Evolutionary conservation across 2,329 filamentous ascomycete genomes (phyloP).

Genomic region (Penicillium sp.): DNA sequence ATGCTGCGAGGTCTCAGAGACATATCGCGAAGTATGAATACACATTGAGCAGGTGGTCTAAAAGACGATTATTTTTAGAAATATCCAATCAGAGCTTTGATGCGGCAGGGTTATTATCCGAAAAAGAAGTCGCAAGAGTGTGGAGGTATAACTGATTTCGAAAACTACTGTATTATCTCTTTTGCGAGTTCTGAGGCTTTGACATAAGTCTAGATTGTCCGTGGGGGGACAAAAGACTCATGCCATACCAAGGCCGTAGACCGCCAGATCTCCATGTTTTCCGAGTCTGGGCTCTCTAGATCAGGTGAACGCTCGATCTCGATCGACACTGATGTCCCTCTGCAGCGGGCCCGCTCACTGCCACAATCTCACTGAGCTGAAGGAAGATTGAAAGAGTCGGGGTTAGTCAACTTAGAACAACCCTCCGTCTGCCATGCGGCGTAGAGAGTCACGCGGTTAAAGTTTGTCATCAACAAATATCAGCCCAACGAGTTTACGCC

Average conservation of each 20-base stretch:
- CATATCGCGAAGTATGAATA: no score
- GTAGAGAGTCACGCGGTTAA: not conserved
- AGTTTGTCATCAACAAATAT: not conserved
- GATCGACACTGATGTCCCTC: not conserved
- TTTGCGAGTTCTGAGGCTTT: not conserved
- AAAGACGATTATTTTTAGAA: no score
- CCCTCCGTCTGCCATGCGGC: not conserved
- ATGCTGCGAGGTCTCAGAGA: no score
- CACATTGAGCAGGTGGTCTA: no score
- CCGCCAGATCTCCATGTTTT: not conserved
- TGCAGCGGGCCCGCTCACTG: not conserved
- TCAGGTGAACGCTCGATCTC: not conserved
- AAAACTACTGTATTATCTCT: no score
- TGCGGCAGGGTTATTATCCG: no score
- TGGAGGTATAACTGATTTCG: no score
- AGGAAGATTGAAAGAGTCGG: not conserved
- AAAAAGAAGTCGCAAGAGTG: no score
- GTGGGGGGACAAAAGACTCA: not conserved
- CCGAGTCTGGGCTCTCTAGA: not conserved
- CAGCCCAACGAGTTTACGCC: not conserved
- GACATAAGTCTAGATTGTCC: not conserved
- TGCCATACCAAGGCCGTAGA: not conserved
- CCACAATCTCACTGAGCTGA: not conserved
- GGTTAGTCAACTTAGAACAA: not conserved
- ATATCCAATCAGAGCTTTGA: no score